These are phyloP conservation scores for Irpex sp. DNA, from an alignment of 1,284 basidiomycete genomes.

Conservation along the genomic window DNA sequence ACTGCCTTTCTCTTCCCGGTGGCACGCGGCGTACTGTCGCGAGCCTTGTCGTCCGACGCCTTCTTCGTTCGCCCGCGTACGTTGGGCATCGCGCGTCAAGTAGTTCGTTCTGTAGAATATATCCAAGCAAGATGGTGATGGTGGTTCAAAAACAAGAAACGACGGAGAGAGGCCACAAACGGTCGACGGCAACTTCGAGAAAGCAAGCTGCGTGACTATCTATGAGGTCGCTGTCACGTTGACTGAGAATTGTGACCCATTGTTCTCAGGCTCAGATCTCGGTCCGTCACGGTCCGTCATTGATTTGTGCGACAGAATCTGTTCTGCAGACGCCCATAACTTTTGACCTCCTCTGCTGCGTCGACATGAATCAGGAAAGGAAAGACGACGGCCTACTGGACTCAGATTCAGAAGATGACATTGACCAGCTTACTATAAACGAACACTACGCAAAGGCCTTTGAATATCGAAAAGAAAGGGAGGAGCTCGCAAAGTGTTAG, in stretches of 20 bases:
- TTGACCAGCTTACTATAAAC: constrained; percentile 68
- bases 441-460: constrained; percentile 83
- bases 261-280: background rate
- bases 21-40: constrained; percentile 6
- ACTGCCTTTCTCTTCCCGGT: constrained; percentile 5
- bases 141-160: background rate
- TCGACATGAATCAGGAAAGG: constrained; percentile 35
- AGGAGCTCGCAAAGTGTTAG: constrained; percentile 77
- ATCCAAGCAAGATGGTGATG: background rate
- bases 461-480: constrained; percentile 75
- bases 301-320: background rate
- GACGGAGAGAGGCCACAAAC: background rate
- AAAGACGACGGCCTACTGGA: constrained; percentile 32
- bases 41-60: constrained; percentile 14
- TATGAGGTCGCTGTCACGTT: background rate
- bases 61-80: constrained; percentile 8
- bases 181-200: background rate
- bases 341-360: too few relatives aligned
- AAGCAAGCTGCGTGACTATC: background rate
- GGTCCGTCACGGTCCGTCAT: background rate
- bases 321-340: background rate
- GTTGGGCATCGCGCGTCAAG: background rate
- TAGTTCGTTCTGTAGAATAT: background rate
- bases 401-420: constrained; percentile 35
- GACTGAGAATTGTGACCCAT: background rate